Conservation (phyloP, 192 early-diverging fungal species). For the Thamnidium elegans region DNA sequence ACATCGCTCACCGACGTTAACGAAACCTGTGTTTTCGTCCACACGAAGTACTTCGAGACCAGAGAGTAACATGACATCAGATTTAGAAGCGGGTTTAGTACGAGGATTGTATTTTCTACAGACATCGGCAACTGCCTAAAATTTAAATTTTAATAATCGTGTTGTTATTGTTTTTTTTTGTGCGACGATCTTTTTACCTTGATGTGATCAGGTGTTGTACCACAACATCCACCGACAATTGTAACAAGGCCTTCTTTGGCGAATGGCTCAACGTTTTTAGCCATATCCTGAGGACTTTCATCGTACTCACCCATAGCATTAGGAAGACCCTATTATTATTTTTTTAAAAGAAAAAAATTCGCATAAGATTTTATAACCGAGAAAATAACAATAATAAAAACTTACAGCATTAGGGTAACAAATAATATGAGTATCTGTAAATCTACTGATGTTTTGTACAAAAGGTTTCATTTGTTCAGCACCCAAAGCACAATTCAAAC, state of each 20-base stretch:
- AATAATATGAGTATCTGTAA: conserved; percentile 77
- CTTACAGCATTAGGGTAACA: conserved; percentile 93
- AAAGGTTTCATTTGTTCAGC: conserved; percentile 96
- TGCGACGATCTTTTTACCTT: conserved; percentile 47
- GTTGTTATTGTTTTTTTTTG: not conserved
- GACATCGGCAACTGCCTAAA: conserved; percentile 70
- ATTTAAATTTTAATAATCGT: not conserved
- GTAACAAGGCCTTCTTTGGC: conserved; percentile 91
- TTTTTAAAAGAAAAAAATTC: too few relatives aligned
- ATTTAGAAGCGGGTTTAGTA: conserved; percentile 60
- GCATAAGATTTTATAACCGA: too few relatives aligned
- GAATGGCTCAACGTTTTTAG: conserved; percentile 78
- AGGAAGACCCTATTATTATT: conserved; percentile 78
- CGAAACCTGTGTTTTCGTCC: conserved; percentile 79
- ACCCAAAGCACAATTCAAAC: conserved; percentile 85
- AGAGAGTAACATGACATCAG: conserved; percentile 75
- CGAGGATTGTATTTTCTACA: conserved; percentile 77
- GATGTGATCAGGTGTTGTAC: conserved; percentile 94
- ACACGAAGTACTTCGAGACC: conserved; percentile 85
- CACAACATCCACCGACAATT: conserved; percentile 97
- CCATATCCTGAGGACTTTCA: conserved; percentile 84
- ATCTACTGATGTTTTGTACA: conserved; percentile 84
- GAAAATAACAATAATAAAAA: not conserved
- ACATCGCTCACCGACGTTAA: conserved; percentile 96
- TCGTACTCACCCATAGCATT: conserved; percentile 98